Evolutionary conservation across 345 rosid species (phyloP).

Genomic region (Isatis tinctoria): DNA sequence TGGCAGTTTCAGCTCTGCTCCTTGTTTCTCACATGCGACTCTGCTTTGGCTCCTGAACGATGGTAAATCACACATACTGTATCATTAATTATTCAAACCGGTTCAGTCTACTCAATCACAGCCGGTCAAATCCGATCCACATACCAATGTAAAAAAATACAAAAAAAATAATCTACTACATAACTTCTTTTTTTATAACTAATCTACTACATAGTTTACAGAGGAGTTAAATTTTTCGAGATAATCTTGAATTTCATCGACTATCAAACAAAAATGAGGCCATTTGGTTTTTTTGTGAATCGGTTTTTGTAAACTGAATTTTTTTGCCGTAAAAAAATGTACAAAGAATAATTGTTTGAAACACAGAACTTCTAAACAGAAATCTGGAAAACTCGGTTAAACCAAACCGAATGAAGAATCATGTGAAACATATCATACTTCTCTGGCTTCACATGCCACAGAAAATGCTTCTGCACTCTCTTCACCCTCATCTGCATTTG

Average conservation of each 20-base stretch:
- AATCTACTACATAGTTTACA: too few species aligned
- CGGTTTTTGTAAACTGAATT: not conserved
- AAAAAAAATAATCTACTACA: too few species aligned
- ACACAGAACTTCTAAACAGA: constrained; percentile 22
- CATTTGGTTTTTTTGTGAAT: not conserved
- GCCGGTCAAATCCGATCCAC: not conserved
- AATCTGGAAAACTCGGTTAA: constrained; percentile 64
- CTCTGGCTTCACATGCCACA: constrained; percentile 75
- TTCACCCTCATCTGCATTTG: constrained; percentile 77
- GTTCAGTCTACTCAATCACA: not conserved
- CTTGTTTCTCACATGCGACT: constrained; percentile 28
- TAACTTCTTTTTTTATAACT: too few species aligned
- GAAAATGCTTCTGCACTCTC: constrained; percentile 85
- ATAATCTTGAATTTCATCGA: not conserved
- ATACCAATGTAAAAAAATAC: not conserved
- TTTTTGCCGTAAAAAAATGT: not conserved
- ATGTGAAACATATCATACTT: constrained; percentile 89
- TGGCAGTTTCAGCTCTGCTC: constrained; percentile 15
- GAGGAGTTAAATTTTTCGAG: not conserved
- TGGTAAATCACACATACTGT: not conserved
- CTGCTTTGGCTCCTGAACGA: not conserved
- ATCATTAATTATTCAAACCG: not conserved
- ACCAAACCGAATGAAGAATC: constrained; percentile 94
- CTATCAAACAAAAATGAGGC: not conserved
- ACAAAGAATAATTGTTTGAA: constrained; percentile 17